Conservation (phyloP, 352 stramenopile species). For the Phytophthora constricta region DNA sequence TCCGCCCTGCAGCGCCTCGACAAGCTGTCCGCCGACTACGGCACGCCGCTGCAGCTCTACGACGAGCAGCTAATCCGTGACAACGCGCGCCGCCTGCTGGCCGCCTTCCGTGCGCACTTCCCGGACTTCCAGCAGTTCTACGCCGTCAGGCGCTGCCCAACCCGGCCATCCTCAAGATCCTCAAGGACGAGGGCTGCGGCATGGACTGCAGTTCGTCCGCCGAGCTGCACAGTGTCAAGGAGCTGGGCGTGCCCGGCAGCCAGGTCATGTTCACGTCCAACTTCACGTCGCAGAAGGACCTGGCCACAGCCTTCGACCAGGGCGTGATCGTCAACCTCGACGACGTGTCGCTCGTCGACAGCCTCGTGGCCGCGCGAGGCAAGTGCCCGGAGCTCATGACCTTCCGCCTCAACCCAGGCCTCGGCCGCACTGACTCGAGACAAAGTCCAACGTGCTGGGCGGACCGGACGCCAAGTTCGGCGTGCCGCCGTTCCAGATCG, state of each 20-base stretch:
- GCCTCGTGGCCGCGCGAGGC: conserved; percentile 65
- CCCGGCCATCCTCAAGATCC: conserved; percentile 86
- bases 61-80: conserved; percentile 85
- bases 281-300: conserved; percentile 83
- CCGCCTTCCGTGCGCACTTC: conserved; percentile 79
- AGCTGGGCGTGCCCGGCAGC: conserved; percentile 77
- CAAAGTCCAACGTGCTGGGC: conserved; percentile 89
- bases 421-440: conserved; percentile 90
- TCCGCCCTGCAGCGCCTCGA: conserved; percentile 62
- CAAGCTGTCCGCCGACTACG: conserved; percentile 73
- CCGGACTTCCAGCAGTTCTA: conserved; percentile 90
- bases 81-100: conserved; percentile 74
- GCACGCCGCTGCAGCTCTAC: conserved; percentile 90
- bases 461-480: conserved; percentile 91
- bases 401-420: conserved; percentile 88
- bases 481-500: conserved; percentile 87
- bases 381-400: conserved; percentile 86
- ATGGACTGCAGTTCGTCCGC: conserved; percentile 91
- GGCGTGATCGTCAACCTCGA: conserved; percentile 91
- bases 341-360: conserved; percentile 85
- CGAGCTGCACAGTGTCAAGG: conserved; percentile 80
- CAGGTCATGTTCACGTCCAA: conserved; percentile 92
- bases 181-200: conserved; percentile 84
- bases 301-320: conserved; percentile 77
- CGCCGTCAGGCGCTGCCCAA: conserved; percentile 91